Base-by-base conservation (phyloP, 352 stramenopile species). In the Salisapilia sapeloensis region DNA sequence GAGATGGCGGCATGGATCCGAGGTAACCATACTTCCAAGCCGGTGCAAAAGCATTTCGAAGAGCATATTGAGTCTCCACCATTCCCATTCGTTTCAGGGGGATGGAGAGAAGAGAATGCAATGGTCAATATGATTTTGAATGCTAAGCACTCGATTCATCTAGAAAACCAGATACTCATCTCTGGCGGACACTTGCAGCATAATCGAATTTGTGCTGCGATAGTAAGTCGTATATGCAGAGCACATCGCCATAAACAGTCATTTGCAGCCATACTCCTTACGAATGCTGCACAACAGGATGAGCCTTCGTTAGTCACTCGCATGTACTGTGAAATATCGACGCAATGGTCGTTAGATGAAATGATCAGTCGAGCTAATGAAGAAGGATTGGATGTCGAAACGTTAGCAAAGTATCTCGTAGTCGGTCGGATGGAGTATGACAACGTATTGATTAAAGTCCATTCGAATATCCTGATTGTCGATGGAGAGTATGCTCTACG, bases 81-180 rank as follows among this genome's bases (percentile, higher is more conserved):
- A 10, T 85, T 85, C 33, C 69, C 69, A 7, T 44, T 85, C 4
- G 65, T 85, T 4, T 70, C 69, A 4, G 69, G 62, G 9, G 69
- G 69, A 9, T 82, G 65, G 69, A 50, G 51, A 38, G 69, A 85
- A 46, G 69, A 85, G 36, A 82, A 85, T 33, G 63, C 50, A 11
- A 85, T 85, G 65, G 53, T 85, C 11, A 79, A 81, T 35, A 70
- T 85, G 58, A 85, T 85, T 29, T 44, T 82, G 35, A 49, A 60
- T 32, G 69, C 69, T 8, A 58, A 63, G 38, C 39, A 57, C 19
- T 75, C 60, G 1, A 48, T 82, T 12, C 69, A 85, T 18, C 48
- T 85, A 18, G 69, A 85, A 41, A 85, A 77, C 35, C 69, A 85
- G 60, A 82, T 85, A 35, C 49, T 85, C 33, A 80, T 85, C 35